Evolutionary conservation across 352 stramenopile species (phyloP), one percentile per base, ranked within the genome.

Genomic region (Phytophthora agathidicida): DNA sequence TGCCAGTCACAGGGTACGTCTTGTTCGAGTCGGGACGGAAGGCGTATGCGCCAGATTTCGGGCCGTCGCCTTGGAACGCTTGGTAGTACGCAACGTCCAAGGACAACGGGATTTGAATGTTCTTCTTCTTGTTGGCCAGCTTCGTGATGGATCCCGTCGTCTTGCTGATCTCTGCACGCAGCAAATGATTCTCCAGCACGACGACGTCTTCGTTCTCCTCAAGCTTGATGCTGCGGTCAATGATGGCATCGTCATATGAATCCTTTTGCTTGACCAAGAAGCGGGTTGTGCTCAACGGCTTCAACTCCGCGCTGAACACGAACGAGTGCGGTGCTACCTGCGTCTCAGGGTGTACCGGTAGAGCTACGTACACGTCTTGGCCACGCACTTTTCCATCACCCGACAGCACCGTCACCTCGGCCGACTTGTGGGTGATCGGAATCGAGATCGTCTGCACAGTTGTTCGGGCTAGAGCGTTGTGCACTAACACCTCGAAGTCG

Each of bases 41-140:
- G 14, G 98, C 92, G 67, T 99, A 99, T 5, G 97, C 97, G 16
- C 97, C 97, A 19, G 93, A 98, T 59, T 96, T 91, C 54, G 95
- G 85, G 3, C 71, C 67, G 1, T 76, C 23, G 3, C 57, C 69
- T 42, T 88, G 76, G 51, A 75, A 91, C 8, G 77, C 65, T 26
- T 88, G 75, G 46, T 93, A 93, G 64, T 91, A 93, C 14, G 55
- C 55, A 10, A 93, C 65, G 19, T 73, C 68, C 3, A 84, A 60
- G 1, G 55, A 68, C 0, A 91, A 19, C 5, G 73, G 75, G 1
- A 93, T 54, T 26, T 83, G 75, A 7, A 89, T 75, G 42, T 88
- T 86, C 23, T 75, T 82, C 35, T 71, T 73, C 63, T 93, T 93
- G 81, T 93, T 89, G 7, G 67, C 70, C 23, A 93, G 64, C 19